These are phyloP conservation scores for Plasmodium relictum DNA, from an alignment of 169 alveolate species.

Conservation along the genomic window DNA sequence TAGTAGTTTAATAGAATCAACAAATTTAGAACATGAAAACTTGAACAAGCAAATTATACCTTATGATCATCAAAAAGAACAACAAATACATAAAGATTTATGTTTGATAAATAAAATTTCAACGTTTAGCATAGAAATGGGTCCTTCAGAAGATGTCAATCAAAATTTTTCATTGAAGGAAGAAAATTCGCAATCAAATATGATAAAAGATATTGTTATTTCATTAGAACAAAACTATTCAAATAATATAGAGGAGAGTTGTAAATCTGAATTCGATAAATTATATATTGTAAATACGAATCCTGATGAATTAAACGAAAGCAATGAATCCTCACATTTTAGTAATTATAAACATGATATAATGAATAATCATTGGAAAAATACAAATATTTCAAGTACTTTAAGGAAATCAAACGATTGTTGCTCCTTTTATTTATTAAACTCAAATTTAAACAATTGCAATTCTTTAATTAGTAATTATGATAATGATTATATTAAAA, in stretches of 20 bases:
- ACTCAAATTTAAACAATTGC: constrained; percentile 13
- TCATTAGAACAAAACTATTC: constrained; percentile 18
- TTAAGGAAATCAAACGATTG: not conserved
- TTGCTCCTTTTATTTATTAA: constrained; percentile 19
- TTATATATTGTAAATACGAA: not conserved
- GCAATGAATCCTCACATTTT: not conserved
- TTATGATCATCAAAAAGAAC: no score
- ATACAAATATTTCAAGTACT: not conserved
- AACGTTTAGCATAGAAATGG: no score
- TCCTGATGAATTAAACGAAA: not conserved
- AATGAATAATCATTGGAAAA: not conserved
- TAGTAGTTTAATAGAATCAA: not conserved
- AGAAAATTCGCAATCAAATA: no score
- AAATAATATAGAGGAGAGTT: constrained; percentile 14
- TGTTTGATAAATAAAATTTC: no score
- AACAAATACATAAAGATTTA: no score
- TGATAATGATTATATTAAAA: constrained; percentile 37
- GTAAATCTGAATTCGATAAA: not conserved
- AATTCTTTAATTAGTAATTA: constrained; percentile 43
- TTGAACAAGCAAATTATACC: no score
- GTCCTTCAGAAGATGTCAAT: no score
- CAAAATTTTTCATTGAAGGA: no score
- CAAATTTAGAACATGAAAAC: not conserved
- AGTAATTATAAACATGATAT: not conserved
- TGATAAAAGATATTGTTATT: not conserved